Evolutionary conservation across 2,329 filamentous ascomycete genomes (phyloP).

Genomic region (Epicoccum sorghinum): DNA sequence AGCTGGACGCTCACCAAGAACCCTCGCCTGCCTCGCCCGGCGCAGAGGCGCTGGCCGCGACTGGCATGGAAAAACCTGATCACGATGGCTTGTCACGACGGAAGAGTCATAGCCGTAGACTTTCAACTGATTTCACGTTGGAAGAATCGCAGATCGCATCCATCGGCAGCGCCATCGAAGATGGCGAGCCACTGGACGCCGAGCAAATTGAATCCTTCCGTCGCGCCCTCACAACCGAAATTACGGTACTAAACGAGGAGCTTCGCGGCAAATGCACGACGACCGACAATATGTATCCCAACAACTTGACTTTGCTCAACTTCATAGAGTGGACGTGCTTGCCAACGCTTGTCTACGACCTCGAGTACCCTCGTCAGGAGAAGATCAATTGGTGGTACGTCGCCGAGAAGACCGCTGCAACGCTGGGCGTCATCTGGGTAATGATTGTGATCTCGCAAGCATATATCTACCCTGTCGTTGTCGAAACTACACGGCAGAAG

Average conservation of each 20-base stretch:
- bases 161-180: constrained; percentile 67
- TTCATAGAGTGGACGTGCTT: constrained; percentile 76
- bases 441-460: constrained; percentile 81
- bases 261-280: constrained; percentile 66
- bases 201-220: constrained; percentile 69
- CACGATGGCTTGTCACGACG: constrained; percentile 26
- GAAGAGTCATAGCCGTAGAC: constrained; percentile 45
- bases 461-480: constrained; percentile 77
- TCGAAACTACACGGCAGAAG: constrained; percentile 70
- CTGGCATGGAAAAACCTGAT: constrained; percentile 22
- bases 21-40: constrained; percentile 35
- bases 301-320: constrained; percentile 69
- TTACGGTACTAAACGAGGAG: constrained; percentile 68
- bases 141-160: constrained; percentile 64
- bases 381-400: constrained; percentile 77
- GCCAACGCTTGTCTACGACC: constrained; percentile 79
- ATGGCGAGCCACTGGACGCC: constrained; percentile 63
- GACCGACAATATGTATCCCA: constrained; percentile 64
- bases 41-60: constrained; percentile 12
- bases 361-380: constrained; percentile 75
- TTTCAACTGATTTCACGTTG: constrained; percentile 52
- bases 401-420: constrained; percentile 71
- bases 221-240: constrained; percentile 69
- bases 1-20: constrained; percentile 54
- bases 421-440: constrained; percentile 74